Base-by-base conservation (phyloP, 1,284 basidiomycete species). In the Phylloporus sp. region DNA sequence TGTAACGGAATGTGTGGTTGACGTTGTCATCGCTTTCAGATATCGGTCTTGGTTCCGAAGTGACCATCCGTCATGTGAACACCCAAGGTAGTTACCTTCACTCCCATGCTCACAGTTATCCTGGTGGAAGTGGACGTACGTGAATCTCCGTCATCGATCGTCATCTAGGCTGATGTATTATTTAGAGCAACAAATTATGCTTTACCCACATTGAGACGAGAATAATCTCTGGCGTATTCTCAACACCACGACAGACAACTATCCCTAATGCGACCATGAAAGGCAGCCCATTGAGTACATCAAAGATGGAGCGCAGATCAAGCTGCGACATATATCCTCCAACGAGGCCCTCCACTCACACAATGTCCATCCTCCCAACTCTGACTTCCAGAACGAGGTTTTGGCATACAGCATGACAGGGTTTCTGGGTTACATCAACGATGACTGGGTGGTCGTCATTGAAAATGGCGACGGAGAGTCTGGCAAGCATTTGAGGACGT, bases 301-400 rank as follows among this genome's bases (percentile, higher is more conserved):
- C 70, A 83, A 81, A 24, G 79, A 90, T 28, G 88, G 88, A 17
- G 85, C 85, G 68, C 89, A 90, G 70, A 85, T 99, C 79, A 94
- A 94, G 69, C 81, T 99, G 39, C 84, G 91, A 53, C 98, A 99
- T 79, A 80, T 89, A 52, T 61, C 82, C 29, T 97, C 96, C 1
- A 85, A 92, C 69, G 97, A 95, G 77, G 87, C 91, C 59, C 85
- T 99, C 7, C 98, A 99, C 81, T 96, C 94, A 55, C 98, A 99
- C 78, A 96, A 98, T 70, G 80, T 92, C 68, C 91, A 97, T 44
- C 94, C 98, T 5, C 96, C 96, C 20, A 89, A 99, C n/a, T 96
- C 94, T 54, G 97, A 99, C 70, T 99, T 98, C 83, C 98, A 99
- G 81, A 97, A 98, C 74, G 98, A 99, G 76, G 96, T 98, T 0